Conservation (phyloP, 139 green algal species). For the Chlorella sp. region DNA sequence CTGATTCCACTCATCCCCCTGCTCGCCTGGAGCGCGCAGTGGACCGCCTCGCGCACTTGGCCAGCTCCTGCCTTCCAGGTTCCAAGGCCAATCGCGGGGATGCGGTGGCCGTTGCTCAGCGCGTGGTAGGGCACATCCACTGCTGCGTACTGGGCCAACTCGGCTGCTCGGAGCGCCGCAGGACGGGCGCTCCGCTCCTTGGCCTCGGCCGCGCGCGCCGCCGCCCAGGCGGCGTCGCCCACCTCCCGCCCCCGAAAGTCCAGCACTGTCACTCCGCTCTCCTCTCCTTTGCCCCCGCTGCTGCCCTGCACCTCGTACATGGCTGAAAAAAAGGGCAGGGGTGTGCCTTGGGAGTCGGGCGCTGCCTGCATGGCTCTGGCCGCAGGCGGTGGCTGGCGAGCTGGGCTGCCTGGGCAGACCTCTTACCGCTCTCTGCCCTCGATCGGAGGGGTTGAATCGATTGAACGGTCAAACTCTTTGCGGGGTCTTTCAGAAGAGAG, state of each 20-base stretch:
- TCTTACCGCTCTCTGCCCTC: no score
- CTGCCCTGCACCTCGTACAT: no score
- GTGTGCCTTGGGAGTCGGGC: no score
- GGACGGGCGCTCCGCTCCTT: constrained; percentile 21
- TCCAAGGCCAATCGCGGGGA: constrained; percentile 47
- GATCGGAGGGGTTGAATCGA: no score
- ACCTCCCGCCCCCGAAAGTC: constrained; percentile 20
- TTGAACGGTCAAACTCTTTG: no score
- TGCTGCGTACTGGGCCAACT: not conserved
- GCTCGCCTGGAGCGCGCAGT: constrained; percentile 36
- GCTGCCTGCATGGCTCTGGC: no score
- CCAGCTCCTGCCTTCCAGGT: constrained; percentile 55
- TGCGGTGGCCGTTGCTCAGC: constrained; percentile 31
- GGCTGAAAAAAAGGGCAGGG: no score
- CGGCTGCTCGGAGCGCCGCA: not conserved
- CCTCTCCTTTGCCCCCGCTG: no score
- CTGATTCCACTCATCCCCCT: no score
- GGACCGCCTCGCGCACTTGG: constrained; percentile 42
- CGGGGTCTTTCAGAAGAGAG: no score
- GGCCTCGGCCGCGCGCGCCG: constrained; percentile 4
- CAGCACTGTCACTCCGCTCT: constrained; percentile 12
- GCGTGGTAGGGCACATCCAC: constrained; percentile 10
- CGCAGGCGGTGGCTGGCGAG: no score
- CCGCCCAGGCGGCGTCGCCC: not conserved
- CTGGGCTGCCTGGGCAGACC: no score